Conservation (phyloP, 2,329 filamentous ascomycete genomes). For the Hypoxylon sp. region DNA sequence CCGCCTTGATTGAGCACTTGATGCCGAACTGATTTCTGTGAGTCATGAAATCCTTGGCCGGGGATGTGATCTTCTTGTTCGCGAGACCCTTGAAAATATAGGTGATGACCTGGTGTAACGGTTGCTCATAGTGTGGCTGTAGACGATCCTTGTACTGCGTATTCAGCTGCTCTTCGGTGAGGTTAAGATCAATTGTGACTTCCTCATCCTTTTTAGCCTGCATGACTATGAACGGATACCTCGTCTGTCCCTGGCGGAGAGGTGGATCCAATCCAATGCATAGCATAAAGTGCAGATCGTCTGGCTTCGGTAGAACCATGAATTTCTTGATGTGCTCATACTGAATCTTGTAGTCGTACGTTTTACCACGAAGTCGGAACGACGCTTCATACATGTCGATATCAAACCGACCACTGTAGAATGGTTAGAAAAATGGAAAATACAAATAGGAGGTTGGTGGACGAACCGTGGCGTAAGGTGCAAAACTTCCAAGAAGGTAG, state of each 20-base stretch:
- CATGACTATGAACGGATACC: constrained; percentile 99
- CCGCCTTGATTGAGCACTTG: constrained; percentile 99
- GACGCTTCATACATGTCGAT: constrained; percentile 99
- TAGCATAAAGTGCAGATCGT: constrained; percentile 95
- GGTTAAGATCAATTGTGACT: constrained; percentile 95
- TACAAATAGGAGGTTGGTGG: neutral
- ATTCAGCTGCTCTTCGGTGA: constrained; percentile 89
- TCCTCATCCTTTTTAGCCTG: constrained; percentile 99
- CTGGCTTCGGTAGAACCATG: constrained; percentile 98
- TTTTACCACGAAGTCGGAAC: constrained; percentile 97
- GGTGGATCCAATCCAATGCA: constrained; percentile 95
- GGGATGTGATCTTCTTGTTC: constrained; percentile 94
- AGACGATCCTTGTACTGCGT: constrained; percentile 91
- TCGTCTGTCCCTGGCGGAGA: constrained; percentile 94
- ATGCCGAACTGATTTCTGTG: constrained; percentile 95
- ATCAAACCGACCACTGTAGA: constrained; percentile 91
- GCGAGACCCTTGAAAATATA: constrained; percentile 96
- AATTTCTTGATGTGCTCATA: constrained; percentile 99
- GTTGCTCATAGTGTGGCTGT: constrained; percentile 90
- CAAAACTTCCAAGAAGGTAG: constrained; percentile 95
- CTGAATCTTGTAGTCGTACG: constrained; percentile 99
- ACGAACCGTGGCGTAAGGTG: constrained; percentile 91
- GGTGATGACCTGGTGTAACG: constrained; percentile 92
- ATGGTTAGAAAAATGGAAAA: constrained; percentile 33
- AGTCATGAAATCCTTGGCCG: constrained; percentile 93